These are phyloP conservation scores for Candida endomychidarum DNA, from an alignment of 805 yeast species.

Conservation along the genomic window DNA sequence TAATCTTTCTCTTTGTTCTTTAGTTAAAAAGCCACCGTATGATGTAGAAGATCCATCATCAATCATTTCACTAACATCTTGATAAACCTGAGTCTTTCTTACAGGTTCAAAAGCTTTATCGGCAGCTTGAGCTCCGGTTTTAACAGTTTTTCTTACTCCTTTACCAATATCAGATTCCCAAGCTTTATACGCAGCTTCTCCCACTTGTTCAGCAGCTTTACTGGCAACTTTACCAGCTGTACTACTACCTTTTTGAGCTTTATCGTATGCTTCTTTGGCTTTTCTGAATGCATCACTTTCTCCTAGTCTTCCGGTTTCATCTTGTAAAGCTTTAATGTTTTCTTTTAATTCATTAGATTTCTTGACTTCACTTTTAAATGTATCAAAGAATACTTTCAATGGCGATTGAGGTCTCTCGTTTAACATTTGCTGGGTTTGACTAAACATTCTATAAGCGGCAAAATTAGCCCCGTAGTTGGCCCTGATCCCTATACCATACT, in stretches of 20 bases:
- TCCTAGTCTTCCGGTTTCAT: slow-evolving; percentile 91
- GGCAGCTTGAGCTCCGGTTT: slow-evolving; percentile 77
- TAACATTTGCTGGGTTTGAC: slow-evolving; percentile 1
- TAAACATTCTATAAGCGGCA: slow-evolving; percentile 4
- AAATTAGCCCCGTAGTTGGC: background rate
- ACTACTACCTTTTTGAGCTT: slow-evolving; percentile 70
- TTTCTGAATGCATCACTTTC: slow-evolving; percentile 91
- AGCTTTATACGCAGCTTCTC: slow-evolving; percentile 83
- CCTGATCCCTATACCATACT: background rate
- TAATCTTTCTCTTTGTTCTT: slow-evolving; percentile 74
- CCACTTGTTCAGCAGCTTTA: slow-evolving; percentile 93
- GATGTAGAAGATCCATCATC: slow-evolving; percentile 87
- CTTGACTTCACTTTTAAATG: slow-evolving; percentile 88
- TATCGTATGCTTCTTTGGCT: slow-evolving; percentile 89
- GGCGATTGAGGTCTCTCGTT: slow-evolving; percentile 60
- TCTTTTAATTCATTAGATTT: slow-evolving; percentile 87
- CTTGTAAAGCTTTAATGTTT: slow-evolving; percentile 90
- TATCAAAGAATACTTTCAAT: slow-evolving; percentile 86
- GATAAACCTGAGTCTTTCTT: slow-evolving; percentile 83
- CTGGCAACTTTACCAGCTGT: slow-evolving; percentile 72
- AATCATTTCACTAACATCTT: slow-evolving; percentile 82
- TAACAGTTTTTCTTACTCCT: slow-evolving; percentile 84
- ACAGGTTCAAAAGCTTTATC: slow-evolving; percentile 92
- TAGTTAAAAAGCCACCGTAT: slow-evolving; percentile 89
- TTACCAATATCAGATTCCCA: slow-evolving; percentile 96